phyloP scores from a whole-genome alignment of 345 rosid genomes.

The Salix koriyanagi region DNA sequence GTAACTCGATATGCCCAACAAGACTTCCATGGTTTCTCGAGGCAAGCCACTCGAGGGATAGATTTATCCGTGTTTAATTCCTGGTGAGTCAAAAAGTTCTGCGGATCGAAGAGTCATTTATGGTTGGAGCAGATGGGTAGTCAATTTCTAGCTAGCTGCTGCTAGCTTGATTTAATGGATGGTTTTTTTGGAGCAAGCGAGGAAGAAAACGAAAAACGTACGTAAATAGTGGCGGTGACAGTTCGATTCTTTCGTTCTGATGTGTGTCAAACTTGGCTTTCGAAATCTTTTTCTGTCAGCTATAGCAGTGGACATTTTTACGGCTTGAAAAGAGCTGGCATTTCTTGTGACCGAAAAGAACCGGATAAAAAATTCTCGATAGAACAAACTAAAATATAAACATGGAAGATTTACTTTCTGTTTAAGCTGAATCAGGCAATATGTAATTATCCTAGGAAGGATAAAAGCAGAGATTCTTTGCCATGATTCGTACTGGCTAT shows the following conservation, averaged over 20 bases:
- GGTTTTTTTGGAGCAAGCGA: constrained; percentile 2
- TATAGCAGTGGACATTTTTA: not conserved
- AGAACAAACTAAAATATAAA: not conserved
- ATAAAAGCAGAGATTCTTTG: not conserved
- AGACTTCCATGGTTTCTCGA: not conserved
- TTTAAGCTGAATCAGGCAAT: constrained; percentile 12
- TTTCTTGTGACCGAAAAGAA: not conserved
- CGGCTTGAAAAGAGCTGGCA: constrained; percentile 12
- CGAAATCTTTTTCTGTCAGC: constrained; percentile 17
- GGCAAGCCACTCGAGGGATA: not conserved
- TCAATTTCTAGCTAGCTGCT: not conserved
- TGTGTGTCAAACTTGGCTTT: constrained; percentile 3
- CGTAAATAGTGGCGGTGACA: constrained; percentile 23
- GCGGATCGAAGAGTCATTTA: not conserved
- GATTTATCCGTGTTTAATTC: not conserved
- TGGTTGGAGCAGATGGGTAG: not conserved
- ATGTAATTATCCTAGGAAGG: not conserved
- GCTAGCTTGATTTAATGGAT: not conserved
- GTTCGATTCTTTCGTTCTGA: constrained; percentile 7
- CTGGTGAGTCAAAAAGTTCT: not conserved
- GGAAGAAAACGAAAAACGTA: not conserved
- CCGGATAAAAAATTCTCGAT: not conserved
- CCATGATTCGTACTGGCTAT: not conserved
- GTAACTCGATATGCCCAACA: not conserved
- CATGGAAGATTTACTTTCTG: not conserved